Base-by-base conservation (phyloP, 2,329 filamentous ascomycete genomes). In the Tricladium varicosporioides region DNA sequence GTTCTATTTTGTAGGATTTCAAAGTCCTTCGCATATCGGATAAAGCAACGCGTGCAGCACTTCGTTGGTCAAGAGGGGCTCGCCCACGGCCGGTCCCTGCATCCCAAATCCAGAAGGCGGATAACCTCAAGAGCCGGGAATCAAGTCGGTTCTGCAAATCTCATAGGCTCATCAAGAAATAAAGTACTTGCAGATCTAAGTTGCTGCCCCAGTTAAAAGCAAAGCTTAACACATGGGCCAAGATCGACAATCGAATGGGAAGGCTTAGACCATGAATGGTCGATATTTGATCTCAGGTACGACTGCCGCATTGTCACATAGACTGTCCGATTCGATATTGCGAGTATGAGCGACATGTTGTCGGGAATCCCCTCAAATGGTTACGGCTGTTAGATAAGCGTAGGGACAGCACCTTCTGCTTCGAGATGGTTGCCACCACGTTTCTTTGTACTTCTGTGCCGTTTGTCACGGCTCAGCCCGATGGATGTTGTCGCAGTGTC, bases 201-300 rank as follows among this genome's bases (percentile, higher is more conserved):
- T 56, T 56, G 43, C 40, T 16, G 40, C 40, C 40, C 40, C 22
- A 27, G 22, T 27, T 27, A 27, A 27, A 27, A 27, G 22, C 22
- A 27, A 27, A 27, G 22, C 22, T 27, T 27, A 27, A 27, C 22
- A 27, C 22, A 27, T 16, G 15, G 22, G 42, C 46, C 50, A 33
- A 42, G 60, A 64, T 60, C 59, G 59, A 56, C 62, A 58, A 52
- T 61, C 60, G 56, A 63, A 64, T 63, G 44, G 36, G 16, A 57
- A 44, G 16, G 18, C 42, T 33, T 15, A n/a, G 48, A 44, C 52
- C 46, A 49, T 54, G 51, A 48, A 53, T 54, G 48, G 46, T 15
- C 10, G 31, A 27, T 51, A 53, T 53, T 33, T 16, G 53, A 51
- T 58, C 54, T 60, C 58, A 60, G 57, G 58, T 51, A 57, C 53